These are phyloP conservation scores for Hymenoscyphus scutula DNA, from an alignment of 2,329 filamentous ascomycete species.

Conservation along the genomic window DNA sequence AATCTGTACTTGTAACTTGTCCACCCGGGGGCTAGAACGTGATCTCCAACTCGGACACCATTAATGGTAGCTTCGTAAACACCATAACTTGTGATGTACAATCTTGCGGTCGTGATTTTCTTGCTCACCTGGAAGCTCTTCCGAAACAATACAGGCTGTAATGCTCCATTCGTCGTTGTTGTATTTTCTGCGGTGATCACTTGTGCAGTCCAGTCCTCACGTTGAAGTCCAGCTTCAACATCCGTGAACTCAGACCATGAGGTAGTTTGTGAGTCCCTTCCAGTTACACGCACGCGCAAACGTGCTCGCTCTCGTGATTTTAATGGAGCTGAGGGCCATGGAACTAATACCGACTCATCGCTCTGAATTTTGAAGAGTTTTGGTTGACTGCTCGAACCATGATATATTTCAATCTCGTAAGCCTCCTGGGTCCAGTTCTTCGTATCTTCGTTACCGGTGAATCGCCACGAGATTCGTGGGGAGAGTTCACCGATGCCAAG, in stretches of 20 bases:
- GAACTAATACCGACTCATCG: constrained; percentile 41
- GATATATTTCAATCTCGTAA: constrained; percentile 45
- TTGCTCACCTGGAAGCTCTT: constrained; percentile 32
- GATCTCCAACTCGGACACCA: constrained; percentile 32
- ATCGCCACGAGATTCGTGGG: constrained; percentile 49
- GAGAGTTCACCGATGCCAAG: constrained; percentile 45
- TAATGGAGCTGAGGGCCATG: constrained; percentile 43
- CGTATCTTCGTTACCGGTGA: constrained; percentile 38
- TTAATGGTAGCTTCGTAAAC: constrained; percentile 40
- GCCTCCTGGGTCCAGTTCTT: constrained; percentile 43
- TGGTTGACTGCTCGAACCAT: constrained; percentile 4
- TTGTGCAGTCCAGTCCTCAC: constrained; percentile 36
- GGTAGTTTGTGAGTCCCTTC: constrained; percentile 20
- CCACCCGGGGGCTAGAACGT: constrained; percentile 42
- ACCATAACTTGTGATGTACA: constrained; percentile 40
- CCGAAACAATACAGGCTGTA: constrained; percentile 38
- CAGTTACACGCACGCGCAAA: constrained; percentile 34
- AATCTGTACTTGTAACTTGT: constrained; percentile 47
- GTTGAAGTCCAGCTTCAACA: constrained; percentile 39
- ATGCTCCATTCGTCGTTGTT: constrained; percentile 13
- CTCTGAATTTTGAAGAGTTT: constrained; percentile 16
- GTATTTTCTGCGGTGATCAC: constrained; percentile 27
- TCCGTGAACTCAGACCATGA: constrained; percentile 34
- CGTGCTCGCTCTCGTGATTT: constrained; percentile 31
- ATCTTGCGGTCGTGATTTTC: constrained; percentile 26